Evolutionary conservation across 257 asterid species (phyloP).

Genomic region (Hygrophila difformis): DNA sequence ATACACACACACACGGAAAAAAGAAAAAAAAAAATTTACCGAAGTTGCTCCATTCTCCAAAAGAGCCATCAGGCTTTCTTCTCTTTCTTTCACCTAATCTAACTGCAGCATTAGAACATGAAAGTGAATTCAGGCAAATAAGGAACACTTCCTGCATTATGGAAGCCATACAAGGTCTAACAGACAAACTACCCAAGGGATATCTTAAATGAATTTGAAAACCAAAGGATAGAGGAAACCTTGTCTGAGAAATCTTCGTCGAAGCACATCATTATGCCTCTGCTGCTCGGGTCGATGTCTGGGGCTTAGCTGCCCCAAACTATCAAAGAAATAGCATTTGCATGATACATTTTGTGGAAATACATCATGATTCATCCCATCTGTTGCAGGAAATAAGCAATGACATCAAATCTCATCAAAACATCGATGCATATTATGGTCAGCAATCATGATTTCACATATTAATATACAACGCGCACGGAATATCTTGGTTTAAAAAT

Average conservation of each 20-base stretch:
- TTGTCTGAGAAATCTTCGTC: conserved; percentile 88
- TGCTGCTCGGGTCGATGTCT: conserved; percentile 26
- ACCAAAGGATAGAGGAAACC: conserved; percentile 27
- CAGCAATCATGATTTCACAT: background rate
- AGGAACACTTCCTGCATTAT: too few species aligned
- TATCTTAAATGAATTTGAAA: conserved; percentile 3
- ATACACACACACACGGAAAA: too few species aligned
- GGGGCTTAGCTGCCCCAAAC: conserved; percentile 48
- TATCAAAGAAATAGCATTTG: conserved; percentile 87
- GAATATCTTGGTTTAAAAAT: background rate
- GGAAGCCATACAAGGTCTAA: background rate
- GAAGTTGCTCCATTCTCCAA: conserved; percentile 21
- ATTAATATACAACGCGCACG: background rate
- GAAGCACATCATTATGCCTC: conserved; percentile 56
- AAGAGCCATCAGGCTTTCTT: conserved; percentile 34
- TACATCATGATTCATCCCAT: conserved; percentile 59
- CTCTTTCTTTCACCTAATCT: conserved; percentile 58
- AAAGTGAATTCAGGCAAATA: background rate
- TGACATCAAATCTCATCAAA: conserved; percentile 7
- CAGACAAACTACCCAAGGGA: too few species aligned
- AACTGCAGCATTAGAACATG: conserved; percentile 32
- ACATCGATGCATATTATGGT: background rate
- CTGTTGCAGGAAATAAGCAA: conserved; percentile 28
- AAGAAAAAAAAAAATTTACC: conserved; percentile 29
- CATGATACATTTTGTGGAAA: conserved; percentile 67